These are phyloP conservation scores for Apiospora koreana DNA, from an alignment of 2,329 filamentous ascomycete genomes.

Conservation along the genomic window DNA sequence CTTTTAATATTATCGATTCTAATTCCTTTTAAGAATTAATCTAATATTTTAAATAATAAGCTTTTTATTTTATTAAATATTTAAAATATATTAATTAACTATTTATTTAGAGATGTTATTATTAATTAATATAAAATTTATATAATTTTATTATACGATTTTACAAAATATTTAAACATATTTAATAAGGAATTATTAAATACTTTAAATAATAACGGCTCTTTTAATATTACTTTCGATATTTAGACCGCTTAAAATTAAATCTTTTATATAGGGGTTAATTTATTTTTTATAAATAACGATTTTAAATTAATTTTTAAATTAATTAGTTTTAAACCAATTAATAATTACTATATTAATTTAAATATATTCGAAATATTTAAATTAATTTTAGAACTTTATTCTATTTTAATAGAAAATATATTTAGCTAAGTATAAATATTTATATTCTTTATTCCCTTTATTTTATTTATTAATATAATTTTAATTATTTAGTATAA, in stretches of 20 bases:
- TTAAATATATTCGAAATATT: not conserved
- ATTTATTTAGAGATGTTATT: not conserved
- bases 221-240: not conserved
- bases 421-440: too few relatives aligned
- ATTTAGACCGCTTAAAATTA: not conserved
- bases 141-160: not conserved
- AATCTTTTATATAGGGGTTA: conserved; percentile 20
- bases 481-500: too few relatives aligned
- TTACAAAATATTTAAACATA: not conserved
- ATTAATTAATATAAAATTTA: not conserved
- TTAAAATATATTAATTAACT: too few relatives aligned
- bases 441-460: too few relatives aligned
- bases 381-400: too few relatives aligned
- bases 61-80: not conserved
- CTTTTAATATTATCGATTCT: not conserved
- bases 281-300: not conserved
- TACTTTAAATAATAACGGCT: not conserved
- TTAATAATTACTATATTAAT: conserved; percentile 12
- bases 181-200: too few relatives aligned
- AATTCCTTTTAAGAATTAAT: not conserved
- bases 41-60: not conserved
- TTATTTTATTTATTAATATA: too few relatives aligned
- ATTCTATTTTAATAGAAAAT: too few relatives aligned
- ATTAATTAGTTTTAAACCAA: conserved; percentile 20
- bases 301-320: conserved; percentile 29